Evolutionary conservation across 2,329 filamentous ascomycete species (phyloP).

Genomic region (Talaromyces sp.): DNA sequence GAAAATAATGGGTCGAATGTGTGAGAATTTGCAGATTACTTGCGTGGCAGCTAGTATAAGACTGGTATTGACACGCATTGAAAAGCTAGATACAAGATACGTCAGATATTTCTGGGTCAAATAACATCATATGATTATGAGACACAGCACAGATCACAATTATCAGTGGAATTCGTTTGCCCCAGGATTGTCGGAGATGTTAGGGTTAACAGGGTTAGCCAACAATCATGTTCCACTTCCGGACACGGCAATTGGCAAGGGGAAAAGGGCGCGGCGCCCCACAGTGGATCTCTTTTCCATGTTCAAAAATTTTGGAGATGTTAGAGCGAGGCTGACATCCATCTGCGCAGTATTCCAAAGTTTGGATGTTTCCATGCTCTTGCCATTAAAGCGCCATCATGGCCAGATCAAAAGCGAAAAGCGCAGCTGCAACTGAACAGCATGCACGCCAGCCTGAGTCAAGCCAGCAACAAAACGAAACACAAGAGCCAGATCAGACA

Average conservation of each 20-base stretch:
- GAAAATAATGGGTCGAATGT: not conserved
- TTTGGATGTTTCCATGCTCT: not conserved
- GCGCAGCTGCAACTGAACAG: not conserved
- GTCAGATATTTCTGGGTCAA: not conserved
- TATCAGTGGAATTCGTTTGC: not conserved
- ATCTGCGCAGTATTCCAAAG: not conserved
- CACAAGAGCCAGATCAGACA: not conserved
- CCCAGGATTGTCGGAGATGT: not conserved
- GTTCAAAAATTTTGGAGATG: not conserved
- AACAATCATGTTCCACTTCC: not conserved
- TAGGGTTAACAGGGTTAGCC: not conserved
- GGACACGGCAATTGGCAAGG: not conserved
- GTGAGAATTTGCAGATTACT: not conserved
- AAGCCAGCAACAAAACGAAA: not conserved
- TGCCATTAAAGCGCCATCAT: not conserved
- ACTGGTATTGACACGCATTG: not conserved
- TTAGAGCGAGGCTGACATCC: not conserved
- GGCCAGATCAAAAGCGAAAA: constrained; percentile 7
- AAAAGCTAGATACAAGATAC: not conserved
- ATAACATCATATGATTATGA: not conserved
- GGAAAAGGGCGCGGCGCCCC: not conserved
- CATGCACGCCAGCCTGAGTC: not conserved
- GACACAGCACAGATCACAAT: not conserved
- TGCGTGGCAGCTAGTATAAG: no score
- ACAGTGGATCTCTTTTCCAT: not conserved